Evolutionary conservation across 768 basidiomycete species (phyloP), one percentile per base, ranked within the genome.

Genomic region (Termitomyces eurrhizus): DNA sequence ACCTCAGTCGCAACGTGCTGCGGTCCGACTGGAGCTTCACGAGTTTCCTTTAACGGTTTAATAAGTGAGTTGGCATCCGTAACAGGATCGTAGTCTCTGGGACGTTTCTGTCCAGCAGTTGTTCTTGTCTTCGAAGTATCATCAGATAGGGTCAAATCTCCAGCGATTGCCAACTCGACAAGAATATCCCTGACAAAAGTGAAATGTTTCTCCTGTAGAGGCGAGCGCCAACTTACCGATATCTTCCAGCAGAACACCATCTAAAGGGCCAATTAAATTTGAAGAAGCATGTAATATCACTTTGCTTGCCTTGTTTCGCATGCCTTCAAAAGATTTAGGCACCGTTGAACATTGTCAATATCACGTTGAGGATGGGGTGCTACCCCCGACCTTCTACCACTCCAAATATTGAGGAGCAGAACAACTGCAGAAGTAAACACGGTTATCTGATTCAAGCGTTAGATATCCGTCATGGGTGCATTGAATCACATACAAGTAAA

Each of bases 381-480:
- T 33, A 75, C 65, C 13, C 83, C 80, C 37, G 76, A 76, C 61
- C 77, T 75, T 66, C 78, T 82, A 24, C 79, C 83, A 60, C 79
- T 85, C 88, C 83, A 90, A 12, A 88, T 83, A 60, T 84, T 85
- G 63, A 90, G 74, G 45, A 90, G 73, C 7, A 90, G 75, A 3
- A 90, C 79, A 32, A 88, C 75, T 21, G 75, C 78, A 36, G 79
- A 69, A 1, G 74, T 73, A 60, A 79, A 80, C 0, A 71, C 69
- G 1, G 70, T 68, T n/a, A 67, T 69, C 76, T 77, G 62, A 59
- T 52, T n/a, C 8, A 63, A 62, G n/a, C 60, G 59, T 52, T 35
- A 49, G 52, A 35, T 9, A 14, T 12, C 37, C 33, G 1, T 29
- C 21, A n/a, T 13, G 46, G 1, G 36, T 13, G 21, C 8, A 1